These are phyloP conservation scores for Saccharomyces uvarum DNA, from an alignment of 1,139 yeast genomes.

Conservation along the genomic window DNA sequence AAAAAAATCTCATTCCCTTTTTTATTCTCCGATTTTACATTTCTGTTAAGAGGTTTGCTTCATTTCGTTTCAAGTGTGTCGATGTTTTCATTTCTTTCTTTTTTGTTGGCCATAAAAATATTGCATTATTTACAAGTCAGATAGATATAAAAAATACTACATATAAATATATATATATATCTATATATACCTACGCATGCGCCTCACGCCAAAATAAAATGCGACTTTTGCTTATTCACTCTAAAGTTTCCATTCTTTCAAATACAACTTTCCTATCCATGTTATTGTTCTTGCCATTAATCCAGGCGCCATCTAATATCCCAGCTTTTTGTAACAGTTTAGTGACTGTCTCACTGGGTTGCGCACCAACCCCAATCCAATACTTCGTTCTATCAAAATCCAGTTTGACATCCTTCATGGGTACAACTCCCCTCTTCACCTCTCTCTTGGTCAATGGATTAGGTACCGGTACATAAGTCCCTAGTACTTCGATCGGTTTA, in stretches of 20 bases:
- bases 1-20: conserved; percentile 1
- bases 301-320: conserved; percentile 65
- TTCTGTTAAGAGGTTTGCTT: background rate
- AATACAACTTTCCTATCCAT: background rate
- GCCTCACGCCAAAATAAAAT: background rate
- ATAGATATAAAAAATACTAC: conserved; percentile 3
- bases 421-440: conserved; percentile 50
- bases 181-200: background rate
- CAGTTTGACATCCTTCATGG: conserved; percentile 69
- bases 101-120: conserved; percentile 2
- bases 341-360: conserved; percentile 77
- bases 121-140: conserved; percentile 9
- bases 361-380: conserved; percentile 99
- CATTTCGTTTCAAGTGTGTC: background rate
- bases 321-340: conserved; percentile 75
- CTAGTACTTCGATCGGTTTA: conserved; percentile 89
- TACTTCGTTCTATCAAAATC: conserved; percentile 91
- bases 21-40: background rate
- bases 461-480: conserved; percentile 85
- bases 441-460: conserved; percentile 52
- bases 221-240: background rate
- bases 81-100: conserved; percentile 5
- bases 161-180: conserved; percentile 1
- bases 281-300: background rate
- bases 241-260: background rate